phyloP scores from a whole-genome alignment of 352 stramenopile species.

The Phytophthora citricola region DNA sequence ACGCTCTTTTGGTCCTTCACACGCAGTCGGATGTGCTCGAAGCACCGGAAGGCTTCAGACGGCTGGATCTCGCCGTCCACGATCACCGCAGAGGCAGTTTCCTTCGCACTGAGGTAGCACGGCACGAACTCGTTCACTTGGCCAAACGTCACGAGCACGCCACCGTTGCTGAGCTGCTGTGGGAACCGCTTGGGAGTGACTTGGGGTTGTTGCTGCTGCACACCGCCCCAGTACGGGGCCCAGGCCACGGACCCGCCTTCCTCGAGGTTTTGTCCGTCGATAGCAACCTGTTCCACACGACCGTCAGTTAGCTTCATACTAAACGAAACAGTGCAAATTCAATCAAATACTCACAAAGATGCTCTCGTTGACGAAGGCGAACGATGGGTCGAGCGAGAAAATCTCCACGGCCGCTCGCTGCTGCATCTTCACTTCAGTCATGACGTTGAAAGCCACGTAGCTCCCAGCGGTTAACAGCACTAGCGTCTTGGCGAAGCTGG shows the following conservation, averaged over 20 bases:
- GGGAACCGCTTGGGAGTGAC: conserved; percentile 60
- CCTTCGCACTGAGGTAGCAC: conserved; percentile 62
- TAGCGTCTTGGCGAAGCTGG: conserved; percentile 69
- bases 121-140: conserved; percentile 81
- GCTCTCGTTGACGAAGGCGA: conserved; percentile 83
- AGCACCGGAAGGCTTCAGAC: conserved; percentile 64
- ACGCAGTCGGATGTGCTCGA: conserved; percentile 73
- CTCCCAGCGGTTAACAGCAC: conserved; percentile 42
- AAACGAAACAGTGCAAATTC: too few species aligned
- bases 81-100: conserved; percentile 38
- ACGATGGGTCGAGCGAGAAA: conserved; percentile 70
- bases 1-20: conserved; percentile 88
- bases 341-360: conserved; percentile 66
- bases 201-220: conserved; percentile 53
- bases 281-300: conserved; percentile 55
- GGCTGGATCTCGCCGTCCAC: conserved; percentile 43
- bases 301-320: too few species aligned
- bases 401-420: conserved; percentile 69
- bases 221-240: conserved; percentile 74
- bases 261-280: conserved; percentile 85
- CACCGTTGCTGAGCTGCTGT: conserved; percentile 68
- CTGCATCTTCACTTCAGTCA: conserved; percentile 54
- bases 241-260: conserved; percentile 72
- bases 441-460: conserved; percentile 42
- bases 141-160: conserved; percentile 72